Evolutionary conservation across 208 protist species (phyloP).

Genomic region (Leishmania lainsoni): DNA sequence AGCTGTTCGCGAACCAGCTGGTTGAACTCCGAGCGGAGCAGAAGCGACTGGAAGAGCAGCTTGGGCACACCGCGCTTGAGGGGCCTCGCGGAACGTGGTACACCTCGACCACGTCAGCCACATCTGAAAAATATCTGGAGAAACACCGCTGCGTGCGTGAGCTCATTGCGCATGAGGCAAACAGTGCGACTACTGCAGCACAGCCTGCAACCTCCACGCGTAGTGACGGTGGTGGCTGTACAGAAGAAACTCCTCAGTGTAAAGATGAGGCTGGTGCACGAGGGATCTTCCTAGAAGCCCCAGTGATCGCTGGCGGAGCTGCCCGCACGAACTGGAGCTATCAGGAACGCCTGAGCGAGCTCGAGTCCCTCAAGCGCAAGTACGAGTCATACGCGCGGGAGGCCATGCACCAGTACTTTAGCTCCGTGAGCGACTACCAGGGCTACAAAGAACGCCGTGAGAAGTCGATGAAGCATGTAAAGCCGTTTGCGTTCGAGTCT

Average conservation of each 20-base stretch:
- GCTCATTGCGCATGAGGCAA: conserved; percentile 7
- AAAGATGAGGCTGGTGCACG: background rate
- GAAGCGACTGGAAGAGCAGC: conserved; percentile 27
- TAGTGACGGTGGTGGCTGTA: background rate
- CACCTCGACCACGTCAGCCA: background rate
- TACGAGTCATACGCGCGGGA: conserved; percentile 48
- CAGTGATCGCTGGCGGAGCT: background rate
- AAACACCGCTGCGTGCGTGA: conserved; percentile 19
- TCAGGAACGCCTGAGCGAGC: conserved; percentile 37
- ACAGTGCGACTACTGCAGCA: background rate
- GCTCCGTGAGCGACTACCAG: conserved; percentile 45
- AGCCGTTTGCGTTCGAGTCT: conserved; percentile 69
- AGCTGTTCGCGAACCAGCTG: conserved; percentile 29
- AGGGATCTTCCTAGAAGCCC: background rate
- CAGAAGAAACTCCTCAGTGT: too few relatives aligned
- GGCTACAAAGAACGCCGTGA: conserved; percentile 61
- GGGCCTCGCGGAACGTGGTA: background rate
- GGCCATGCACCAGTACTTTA: conserved; percentile 67
- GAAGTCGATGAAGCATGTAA: conserved; percentile 29
- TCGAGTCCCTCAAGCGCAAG: conserved; percentile 55
- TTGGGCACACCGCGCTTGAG: conserved; percentile 23
- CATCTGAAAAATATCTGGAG: background rate
- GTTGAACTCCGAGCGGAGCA: conserved; percentile 38
- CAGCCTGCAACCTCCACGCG: background rate
- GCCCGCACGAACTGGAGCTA: conserved; percentile 7